Evolutionary conservation across 345 rosid species (phyloP).

Genomic region (Syzygium aromaticum): DNA sequence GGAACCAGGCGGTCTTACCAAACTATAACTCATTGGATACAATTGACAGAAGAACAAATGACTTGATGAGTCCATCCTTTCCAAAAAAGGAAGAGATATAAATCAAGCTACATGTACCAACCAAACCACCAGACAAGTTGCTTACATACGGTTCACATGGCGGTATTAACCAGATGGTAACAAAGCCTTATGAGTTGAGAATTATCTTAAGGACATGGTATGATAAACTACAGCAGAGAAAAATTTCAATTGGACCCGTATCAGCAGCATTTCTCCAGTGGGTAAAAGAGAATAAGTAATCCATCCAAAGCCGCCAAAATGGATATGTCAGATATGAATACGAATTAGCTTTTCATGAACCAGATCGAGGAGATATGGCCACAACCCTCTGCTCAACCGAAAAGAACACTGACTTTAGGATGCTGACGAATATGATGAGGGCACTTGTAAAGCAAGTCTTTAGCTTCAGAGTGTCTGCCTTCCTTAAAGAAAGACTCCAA

Average conservation of each 20-base stretch:
- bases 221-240: neutral
- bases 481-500: slow-evolving; percentile 53
- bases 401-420: slow-evolving; percentile 49
- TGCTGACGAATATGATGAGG: slow-evolving; percentile 73
- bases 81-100: neutral
- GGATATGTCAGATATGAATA: neutral
- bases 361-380: neutral
- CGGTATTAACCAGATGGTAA: neutral
- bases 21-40: neutral
- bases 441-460: slow-evolving; percentile 47
- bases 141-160: neutral
- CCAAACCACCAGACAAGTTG: neutral
- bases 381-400: slow-evolving; percentile 29
- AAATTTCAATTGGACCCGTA: neutral
- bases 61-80: neutral
- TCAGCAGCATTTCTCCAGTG: neutral
- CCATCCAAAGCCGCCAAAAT: neutral
- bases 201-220: neutral
- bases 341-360: neutral
- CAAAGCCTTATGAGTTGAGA: neutral
- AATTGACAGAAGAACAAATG: neutral
- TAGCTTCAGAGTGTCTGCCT: slow-evolving; percentile 81
- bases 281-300: neutral
- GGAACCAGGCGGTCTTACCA: neutral
- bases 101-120: neutral